Evolutionary conservation across 2,329 filamentous ascomycete species (phyloP).

Genomic region (Cladobotryum mycophilum): DNA sequence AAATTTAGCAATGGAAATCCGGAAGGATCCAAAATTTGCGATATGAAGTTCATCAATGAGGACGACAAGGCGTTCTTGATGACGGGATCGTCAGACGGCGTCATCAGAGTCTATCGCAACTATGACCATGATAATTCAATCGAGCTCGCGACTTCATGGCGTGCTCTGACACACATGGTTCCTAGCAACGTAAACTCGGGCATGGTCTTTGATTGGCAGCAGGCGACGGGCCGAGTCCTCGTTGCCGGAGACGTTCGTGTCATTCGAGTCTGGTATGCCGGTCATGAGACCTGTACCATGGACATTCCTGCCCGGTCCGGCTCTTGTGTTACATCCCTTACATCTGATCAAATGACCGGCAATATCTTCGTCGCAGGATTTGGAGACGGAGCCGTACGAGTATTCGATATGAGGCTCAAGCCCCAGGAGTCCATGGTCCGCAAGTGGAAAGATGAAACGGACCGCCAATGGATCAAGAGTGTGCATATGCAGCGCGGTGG

Average conservation of each 20-base stretch:
- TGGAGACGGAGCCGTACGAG: constrained; percentile 86
- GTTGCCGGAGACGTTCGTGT: constrained; percentile 94
- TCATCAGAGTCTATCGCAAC: constrained; percentile 86
- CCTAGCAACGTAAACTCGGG: constrained; percentile 92
- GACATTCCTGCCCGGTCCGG: constrained; percentile 93
- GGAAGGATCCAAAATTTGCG: constrained; percentile 81
- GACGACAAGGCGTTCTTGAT: constrained; percentile 93
- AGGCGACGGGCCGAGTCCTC: constrained; percentile 90
- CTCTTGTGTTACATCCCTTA: constrained; percentile 91
- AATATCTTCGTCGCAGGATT: constrained; percentile 96
- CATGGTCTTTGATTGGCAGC: constrained; percentile 97
- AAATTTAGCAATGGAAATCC: constrained; percentile 95
- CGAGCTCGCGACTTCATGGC: constrained; percentile 84
- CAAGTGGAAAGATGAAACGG: constrained; percentile 86
- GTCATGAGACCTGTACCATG: constrained; percentile 83
- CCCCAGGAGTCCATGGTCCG: constrained; percentile 89
- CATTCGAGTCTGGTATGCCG: constrained; percentile 93
- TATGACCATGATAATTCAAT: constrained; percentile 74
- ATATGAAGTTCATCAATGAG: constrained; percentile 96
- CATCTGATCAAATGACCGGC: constrained; percentile 95
- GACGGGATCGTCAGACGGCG: constrained; percentile 91
- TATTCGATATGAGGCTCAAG: constrained; percentile 82
- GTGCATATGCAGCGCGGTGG: constrained; percentile 96
- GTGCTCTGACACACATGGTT: constrained; percentile 87
- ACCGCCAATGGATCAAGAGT: constrained; percentile 87